phyloP scores from a whole-genome alignment of 2,329 filamentous ascomycete species.

The Paecilomyces fulvus region DNA sequence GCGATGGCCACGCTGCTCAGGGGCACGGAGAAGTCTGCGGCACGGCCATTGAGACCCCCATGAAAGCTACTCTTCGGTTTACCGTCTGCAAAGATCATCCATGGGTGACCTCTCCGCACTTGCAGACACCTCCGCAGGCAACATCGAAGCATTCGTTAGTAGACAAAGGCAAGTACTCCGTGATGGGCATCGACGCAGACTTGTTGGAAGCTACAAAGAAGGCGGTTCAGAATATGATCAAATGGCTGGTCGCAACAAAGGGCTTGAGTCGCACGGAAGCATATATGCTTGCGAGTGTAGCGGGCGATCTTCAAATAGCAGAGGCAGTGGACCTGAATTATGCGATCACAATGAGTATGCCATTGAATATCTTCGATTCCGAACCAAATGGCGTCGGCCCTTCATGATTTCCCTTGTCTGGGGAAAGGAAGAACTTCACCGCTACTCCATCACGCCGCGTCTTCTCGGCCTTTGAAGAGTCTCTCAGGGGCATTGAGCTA shows the following conservation, averaged over 20 bases:
- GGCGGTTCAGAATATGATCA: conserved; percentile 41
- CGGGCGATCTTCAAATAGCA: conserved; percentile 42
- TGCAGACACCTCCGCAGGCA: conserved; percentile 28
- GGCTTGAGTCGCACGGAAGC: conserved; percentile 39
- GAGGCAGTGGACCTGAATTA: conserved; percentile 50
- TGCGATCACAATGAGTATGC: conserved; percentile 43
- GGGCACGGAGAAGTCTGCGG: conserved; percentile 49
- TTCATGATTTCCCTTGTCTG: neutral
- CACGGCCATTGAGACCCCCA: conserved; percentile 49
- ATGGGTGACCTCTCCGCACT: conserved; percentile 43
- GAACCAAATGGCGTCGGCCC: neutral
- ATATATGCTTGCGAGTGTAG: conserved; percentile 47
- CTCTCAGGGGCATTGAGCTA: neutral
- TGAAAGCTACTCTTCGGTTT: conserved; percentile 42
- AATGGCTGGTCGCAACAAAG: conserved; percentile 42
- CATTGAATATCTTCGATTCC: conserved; percentile 39
- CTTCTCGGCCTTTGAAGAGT: neutral
- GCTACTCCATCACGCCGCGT: neutral
- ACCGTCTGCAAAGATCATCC: conserved; percentile 40
- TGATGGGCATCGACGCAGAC: conserved; percentile 41
- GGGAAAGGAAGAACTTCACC: neutral
- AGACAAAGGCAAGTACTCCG: conserved; percentile 38
- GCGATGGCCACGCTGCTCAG: conserved; percentile 48
- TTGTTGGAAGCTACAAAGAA: conserved; percentile 42
- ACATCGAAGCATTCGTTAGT: conserved; percentile 15